Percentiles rank a stretch among this genome's conserved stretches.
Evolutionary conservation across 179 eudicot genomes (phyloP).

Genomic region (Vitellaria paradoxa): DNA sequence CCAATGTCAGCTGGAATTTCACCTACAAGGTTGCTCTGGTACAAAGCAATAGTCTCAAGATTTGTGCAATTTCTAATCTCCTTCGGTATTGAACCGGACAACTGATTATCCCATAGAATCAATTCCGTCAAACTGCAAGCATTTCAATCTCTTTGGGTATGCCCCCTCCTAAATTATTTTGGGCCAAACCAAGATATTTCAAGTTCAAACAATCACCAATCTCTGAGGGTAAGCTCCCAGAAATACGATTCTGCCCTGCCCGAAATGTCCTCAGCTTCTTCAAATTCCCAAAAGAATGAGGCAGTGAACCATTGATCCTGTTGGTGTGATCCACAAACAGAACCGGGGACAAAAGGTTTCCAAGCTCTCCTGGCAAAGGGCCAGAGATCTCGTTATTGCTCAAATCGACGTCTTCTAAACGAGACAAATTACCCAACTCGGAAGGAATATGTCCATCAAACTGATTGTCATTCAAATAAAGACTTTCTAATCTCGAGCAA

Average conservation of each 20-base stretch:
- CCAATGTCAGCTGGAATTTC: constrained; percentile 72
- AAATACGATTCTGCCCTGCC: constrained; percentile 72
- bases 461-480: constrained; percentile 53
- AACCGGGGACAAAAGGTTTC: constrained; percentile 58
- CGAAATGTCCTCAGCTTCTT: constrained; percentile 54
- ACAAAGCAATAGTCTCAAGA: constrained; percentile 69
- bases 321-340: constrained; percentile 74
- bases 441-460: constrained; percentile 62
- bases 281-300: constrained; percentile 64
- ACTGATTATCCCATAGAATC: constrained; percentile 70
- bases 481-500: constrained; percentile 42
- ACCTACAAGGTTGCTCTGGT: constrained; percentile 68
- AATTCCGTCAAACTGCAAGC: constrained; percentile 60
- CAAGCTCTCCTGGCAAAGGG: constrained; percentile 63
- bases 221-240: constrained; percentile 71
- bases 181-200: constrained; percentile 75
- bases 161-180: constrained; percentile 56
- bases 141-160: constrained; percentile 72
- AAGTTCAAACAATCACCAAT: constrained; percentile 61
- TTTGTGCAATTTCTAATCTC: constrained; percentile 77
- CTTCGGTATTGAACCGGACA: constrained; percentile 66
- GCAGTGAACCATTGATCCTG: constrained; percentile 56
- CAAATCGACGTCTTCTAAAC: constrained; percentile 49
- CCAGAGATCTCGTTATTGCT: constrained; percentile 79
- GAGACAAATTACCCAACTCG: constrained; percentile 54